These are phyloP conservation scores for Ormosia emarginata DNA, from an alignment of 306 rosid genomes.

Conservation along the genomic window DNA sequence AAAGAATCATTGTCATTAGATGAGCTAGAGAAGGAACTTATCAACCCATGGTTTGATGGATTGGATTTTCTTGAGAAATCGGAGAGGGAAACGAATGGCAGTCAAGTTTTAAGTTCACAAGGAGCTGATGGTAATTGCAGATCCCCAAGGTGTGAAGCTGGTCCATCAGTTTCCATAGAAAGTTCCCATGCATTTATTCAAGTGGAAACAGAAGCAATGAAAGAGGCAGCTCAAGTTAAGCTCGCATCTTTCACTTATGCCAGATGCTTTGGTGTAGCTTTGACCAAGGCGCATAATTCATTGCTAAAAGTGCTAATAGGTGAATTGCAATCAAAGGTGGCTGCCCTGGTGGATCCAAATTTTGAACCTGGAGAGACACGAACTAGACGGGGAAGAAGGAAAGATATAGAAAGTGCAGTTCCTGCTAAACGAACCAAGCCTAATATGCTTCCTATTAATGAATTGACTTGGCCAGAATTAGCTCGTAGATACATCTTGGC, in stretches of 20 bases:
- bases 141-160: conserved; percentile 39
- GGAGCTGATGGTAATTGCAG: conserved; percentile 38
- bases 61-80: conserved; percentile 41
- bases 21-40: conserved; percentile 85
- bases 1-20: conserved; percentile 57
- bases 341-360: conserved; percentile 89
- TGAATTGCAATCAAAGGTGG: conserved; percentile 88
- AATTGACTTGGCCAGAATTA: conserved; percentile 97
- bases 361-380: conserved; percentile 91
- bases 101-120: conserved; percentile 25
- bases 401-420: conserved; percentile 66
- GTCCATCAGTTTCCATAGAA: conserved; percentile 37
- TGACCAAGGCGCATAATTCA: conserved; percentile 85
- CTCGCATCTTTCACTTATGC: conserved; percentile 64
- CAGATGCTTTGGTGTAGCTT: conserved; percentile 78
- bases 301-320: conserved; percentile 76
- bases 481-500: conserved; percentile 85
- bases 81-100: conserved; percentile 40
- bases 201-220: conserved; percentile 75
- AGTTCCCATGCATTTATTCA: conserved; percentile 68
- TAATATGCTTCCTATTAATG: conserved; percentile 87
- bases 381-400: conserved; percentile 89
- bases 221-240: conserved; percentile 74
- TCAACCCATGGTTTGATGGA: conserved; percentile 79
- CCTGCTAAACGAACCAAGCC: conserved; percentile 65